Percentiles rank a stretch among this genome's conserved stretches.
Conservation (phyloP, 208 protist species). For the Entamoeba histolytica region DNA sequence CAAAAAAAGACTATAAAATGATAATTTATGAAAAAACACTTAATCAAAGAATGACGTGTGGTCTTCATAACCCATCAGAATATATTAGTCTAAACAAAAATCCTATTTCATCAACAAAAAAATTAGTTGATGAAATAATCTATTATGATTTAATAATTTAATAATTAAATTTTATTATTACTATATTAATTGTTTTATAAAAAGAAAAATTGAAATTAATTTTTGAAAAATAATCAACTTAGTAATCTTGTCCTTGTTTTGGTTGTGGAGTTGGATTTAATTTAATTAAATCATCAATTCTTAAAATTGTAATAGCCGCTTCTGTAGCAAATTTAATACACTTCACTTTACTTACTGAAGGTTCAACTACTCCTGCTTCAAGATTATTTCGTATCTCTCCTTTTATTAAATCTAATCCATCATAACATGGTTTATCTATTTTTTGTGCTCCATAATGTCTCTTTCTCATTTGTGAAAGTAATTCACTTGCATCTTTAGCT, state of each 20-base stretch:
- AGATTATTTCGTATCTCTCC: conserved; percentile 80
- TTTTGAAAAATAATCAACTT: neutral
- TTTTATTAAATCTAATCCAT: conserved; percentile 73
- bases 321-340: conserved; percentile 95
- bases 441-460: conserved; percentile 68
- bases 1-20: too few species aligned
- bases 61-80: too few species aligned
- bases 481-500: conserved; percentile 83
- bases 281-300: conserved; percentile 96
- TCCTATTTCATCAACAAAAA: too few species aligned
- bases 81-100: too few species aligned
- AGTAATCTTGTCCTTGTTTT: neutral
- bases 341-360: conserved; percentile 90
- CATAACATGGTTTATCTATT: conserved; percentile 37
- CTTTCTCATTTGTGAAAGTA: conserved; percentile 83
- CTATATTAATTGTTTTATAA: neutral
- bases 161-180: neutral
- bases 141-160: too few species aligned
- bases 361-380: conserved; percentile 87
- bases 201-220: neutral
- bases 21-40: too few species aligned
- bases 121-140: too few species aligned
- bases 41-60: too few species aligned
- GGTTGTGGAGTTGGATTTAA: conserved; percentile 53
- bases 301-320: conserved; percentile 92